phyloP scores from a whole-genome alignment of 2,329 filamentous ascomycete genomes.

The Beauveria bassiana region DNA sequence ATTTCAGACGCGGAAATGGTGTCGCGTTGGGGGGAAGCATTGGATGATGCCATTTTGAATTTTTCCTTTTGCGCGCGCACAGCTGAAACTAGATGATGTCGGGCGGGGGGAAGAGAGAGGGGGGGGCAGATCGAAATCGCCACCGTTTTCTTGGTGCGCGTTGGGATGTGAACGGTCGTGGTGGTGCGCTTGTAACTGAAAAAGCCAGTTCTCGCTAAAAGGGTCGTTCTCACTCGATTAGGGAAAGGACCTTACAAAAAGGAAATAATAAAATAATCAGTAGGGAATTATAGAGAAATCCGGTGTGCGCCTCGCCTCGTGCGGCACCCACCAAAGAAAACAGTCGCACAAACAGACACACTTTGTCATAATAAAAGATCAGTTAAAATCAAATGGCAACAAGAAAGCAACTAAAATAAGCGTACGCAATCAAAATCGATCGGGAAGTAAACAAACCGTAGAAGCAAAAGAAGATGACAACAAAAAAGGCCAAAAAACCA shows the following conservation, averaged over 20 bases:
- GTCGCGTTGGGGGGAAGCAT: not conserved
- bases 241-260: too few species aligned
- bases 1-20: not conserved
- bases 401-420: conserved; percentile 1
- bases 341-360: not conserved
- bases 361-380: not conserved
- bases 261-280: too few species aligned
- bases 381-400: not conserved
- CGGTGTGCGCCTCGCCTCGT: not conserved
- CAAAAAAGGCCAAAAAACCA: not conserved
- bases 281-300: too few species aligned
- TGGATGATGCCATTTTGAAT: not conserved
- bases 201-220: too few species aligned
- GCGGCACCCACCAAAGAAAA: not conserved
- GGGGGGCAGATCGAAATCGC: too few species aligned
- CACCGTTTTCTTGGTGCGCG: too few species aligned
- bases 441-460: not conserved
- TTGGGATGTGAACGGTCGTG: too few species aligned
- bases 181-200: too few species aligned
- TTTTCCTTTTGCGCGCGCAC: not conserved
- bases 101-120: not conserved
- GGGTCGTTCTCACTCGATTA: too few species aligned
- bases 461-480: conserved; percentile 2
- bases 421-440: conserved; percentile 3
- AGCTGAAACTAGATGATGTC: not conserved